Evolutionary conservation across 129 eudicot species (phyloP).

Genomic region (Centella asiatica): DNA sequence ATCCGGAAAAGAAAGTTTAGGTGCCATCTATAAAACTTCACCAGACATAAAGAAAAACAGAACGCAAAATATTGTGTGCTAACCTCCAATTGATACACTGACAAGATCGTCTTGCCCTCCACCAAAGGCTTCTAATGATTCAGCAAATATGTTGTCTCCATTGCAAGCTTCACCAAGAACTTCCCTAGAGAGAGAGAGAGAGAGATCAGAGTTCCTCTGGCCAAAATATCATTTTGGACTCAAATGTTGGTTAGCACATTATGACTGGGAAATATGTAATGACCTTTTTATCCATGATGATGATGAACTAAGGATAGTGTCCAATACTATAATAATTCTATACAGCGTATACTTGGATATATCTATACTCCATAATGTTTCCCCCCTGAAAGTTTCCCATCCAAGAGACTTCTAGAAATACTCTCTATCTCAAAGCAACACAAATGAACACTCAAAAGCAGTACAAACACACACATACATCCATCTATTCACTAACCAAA

Average conservation of each 20-base stretch:
- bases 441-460: too few species aligned
- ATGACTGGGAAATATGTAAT: background rate
- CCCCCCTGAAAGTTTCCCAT: too few species aligned
- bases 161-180: conserved; percentile 68
- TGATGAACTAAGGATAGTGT: background rate
- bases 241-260: background rate
- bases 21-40: background rate
- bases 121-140: conserved; percentile 74
- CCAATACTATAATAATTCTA: background rate
- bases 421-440: too few species aligned
- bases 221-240: background rate
- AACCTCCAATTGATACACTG: conserved; percentile 92
- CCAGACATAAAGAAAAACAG: background rate
- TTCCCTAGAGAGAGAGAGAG: conserved; percentile 42
- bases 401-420: background rate
- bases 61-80: background rate
- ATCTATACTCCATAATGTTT: too few species aligned
- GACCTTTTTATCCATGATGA: background rate
- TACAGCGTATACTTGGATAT: too few species aligned
- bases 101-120: conserved; percentile 86
- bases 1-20: background rate
- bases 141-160: conserved; percentile 67
- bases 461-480: background rate
- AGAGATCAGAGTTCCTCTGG: background rate
- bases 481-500: background rate